A percentile compares a stretch with the other conserved stretches of the same genome.
Evolutionary conservation across 1,284 basidiomycete genomes (phyloP).

Genomic region (Rhodotorula glutinis): DNA sequence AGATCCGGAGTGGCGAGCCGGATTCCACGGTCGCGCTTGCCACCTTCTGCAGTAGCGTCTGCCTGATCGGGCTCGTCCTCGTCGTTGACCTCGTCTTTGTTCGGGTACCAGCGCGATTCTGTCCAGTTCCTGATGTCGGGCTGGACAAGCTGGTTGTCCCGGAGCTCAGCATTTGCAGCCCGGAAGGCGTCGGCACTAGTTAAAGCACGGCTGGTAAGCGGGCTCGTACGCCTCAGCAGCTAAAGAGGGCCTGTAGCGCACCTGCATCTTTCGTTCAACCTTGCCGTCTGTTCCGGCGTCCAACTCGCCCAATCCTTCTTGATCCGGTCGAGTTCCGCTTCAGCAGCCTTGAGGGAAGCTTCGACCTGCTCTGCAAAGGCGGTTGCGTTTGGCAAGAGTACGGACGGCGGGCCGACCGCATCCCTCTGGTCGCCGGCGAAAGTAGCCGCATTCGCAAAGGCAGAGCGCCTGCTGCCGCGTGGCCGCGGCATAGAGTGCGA

Average conservation of each 20-base stretch:
- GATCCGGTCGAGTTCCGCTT: background rate
- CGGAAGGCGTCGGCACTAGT: background rate
- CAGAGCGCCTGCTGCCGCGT: background rate
- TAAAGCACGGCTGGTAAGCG: no score
- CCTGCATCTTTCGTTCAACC: slow-evolving; percentile 2
- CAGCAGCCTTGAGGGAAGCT: background rate
- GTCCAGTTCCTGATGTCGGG: slow-evolving; percentile 1
- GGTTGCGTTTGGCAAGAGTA: background rate
- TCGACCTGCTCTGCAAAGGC: background rate
- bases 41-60: no score
- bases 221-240: background rate
- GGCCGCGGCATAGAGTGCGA: background rate
- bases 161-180: background rate
- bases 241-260: background rate
- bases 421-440: background rate
- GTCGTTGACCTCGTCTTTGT: background rate
- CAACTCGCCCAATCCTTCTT: background rate
- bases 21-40: no score
- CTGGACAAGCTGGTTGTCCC: background rate
- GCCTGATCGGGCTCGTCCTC: background rate
- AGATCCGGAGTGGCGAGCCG: background rate
- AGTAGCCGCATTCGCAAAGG: background rate
- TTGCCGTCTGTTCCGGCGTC: background rate
- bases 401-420: background rate
- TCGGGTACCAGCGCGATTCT: background rate